Base-by-base conservation (phyloP, 2,329 filamentous ascomycete species). In the Aureobasidium uvarum region DNA sequence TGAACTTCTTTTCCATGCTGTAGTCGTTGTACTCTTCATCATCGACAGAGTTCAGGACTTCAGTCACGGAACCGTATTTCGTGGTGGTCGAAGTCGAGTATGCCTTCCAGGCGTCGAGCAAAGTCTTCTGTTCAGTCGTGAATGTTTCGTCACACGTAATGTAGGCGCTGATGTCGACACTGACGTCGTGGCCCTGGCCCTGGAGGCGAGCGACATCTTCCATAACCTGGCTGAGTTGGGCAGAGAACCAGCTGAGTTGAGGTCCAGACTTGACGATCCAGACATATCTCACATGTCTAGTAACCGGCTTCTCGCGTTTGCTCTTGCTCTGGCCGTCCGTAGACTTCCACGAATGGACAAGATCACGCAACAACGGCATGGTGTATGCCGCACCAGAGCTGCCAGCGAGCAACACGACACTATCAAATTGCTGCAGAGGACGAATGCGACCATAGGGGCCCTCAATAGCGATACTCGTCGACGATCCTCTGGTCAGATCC, bases 331-430 rank as follows among this genome's bases (percentile, higher is more conserved):
- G 65, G 28, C 64, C 66, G 69, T 67, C 74, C 68, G 64, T 74
- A 69, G 72, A 71, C 71, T 65, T 76, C 73, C 13, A 75, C 31
- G 16, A 59, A 64, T 77, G 74, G 1, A 86, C 74, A n/a, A 87
- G 75, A 59, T 86, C 81, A 31, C 84, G 79, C 41, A 87, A 75
- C 2, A 86, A 72, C 0, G 86, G 85, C 13, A 85, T 71, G 0
- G 81, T 83, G 69, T 85, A 88, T 0, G 84, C 84, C 28, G 82
- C 83, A 2, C 86, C 86, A 52, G 83, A 86, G 20, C 84, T 84
- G 25, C 85, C 85, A 8, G 85, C 84, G 10, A 88, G 75, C 0
- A 89, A 73, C 0, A 88, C 76, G 2, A 87, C 79, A 64, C 81
- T 86, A 67, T 88, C 85, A 66, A 87, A 88, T 69, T 87, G 85